Percentiles rank a stretch among this genome's conserved stretches.
These are phyloP conservation scores for Fusarium guadeloupense DNA, from an alignment of 2,329 filamentous ascomycete species.

Conservation along the genomic window DNA sequence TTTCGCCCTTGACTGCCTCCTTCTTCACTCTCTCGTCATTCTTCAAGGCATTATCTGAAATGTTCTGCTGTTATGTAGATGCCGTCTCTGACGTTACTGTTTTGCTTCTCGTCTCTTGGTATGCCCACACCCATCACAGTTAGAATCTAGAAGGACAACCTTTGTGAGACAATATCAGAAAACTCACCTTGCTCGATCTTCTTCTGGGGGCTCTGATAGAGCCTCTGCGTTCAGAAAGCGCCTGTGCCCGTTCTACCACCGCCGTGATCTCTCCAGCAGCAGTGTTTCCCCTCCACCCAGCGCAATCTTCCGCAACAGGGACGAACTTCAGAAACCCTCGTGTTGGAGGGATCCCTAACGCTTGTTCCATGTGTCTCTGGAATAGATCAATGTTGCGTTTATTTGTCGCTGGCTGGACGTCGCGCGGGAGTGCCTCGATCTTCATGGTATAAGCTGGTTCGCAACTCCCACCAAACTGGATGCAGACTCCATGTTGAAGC, in stretches of 20 bases:
- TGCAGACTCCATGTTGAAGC: slow-evolving; percentile 77
- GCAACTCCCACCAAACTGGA: slow-evolving; percentile 78
- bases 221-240: slow-evolving; percentile 3
- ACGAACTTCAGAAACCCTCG: slow-evolving; percentile 80
- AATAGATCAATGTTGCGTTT: slow-evolving; percentile 82
- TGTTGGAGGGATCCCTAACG: slow-evolving; percentile 70
- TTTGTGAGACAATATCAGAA: too few species aligned
- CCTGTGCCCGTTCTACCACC: slow-evolving; percentile 4
- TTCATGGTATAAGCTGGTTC: slow-evolving; percentile 83
- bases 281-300: slow-evolving; percentile 77
- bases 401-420: slow-evolving; percentile 79
- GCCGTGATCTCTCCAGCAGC: slow-evolving; percentile 68
- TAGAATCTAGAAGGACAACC: background rate
- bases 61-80: background rate
- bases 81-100: background rate
- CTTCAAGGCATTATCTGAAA: background rate
- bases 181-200: slow-evolving; percentile 32
- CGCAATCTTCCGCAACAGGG: slow-evolving; percentile 73
- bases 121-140: slow-evolving; percentile 7
- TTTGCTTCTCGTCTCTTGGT: slow-evolving; percentile 10
- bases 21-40: background rate
- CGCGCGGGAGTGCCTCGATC: slow-evolving; percentile 73
- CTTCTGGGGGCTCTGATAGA: slow-evolving; percentile 16
- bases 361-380: slow-evolving; percentile 77
- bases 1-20: background rate